Evolutionary conservation across 441 rosid genomes (phyloP), one percentile per base, ranked within the genome.

Genomic region (Adansonia madagascariensis): DNA sequence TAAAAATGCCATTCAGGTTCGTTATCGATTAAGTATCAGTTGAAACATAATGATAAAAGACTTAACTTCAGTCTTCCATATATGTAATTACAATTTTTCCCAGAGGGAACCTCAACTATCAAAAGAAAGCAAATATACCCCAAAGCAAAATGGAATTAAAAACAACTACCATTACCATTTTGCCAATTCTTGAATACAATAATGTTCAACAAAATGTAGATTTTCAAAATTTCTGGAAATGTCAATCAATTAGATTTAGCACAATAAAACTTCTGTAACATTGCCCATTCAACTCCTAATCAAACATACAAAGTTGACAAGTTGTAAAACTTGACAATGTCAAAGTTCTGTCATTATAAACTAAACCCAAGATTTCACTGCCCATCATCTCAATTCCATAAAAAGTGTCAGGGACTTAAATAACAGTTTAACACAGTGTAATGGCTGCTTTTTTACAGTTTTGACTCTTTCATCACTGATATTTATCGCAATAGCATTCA

Each of bases 321-420:
- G 14, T 8, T 15, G 17, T 52, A 71, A 31, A 71, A 39, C 47
- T 12, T 31, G 7, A n/a, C 18, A 56, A 39, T 18, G 9, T 55
- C 31, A 55, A 46, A 53, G 31, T 52, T 35, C 63, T 14, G 27
- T 31, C 57, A 24, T 49, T 43, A 49, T 7, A 63, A 18, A 66
- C 1, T 9, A 66, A 66, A 18, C 52, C 52, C 31, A 41, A 18
- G 55, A 43, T 18, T 67, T 44, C 55, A 67, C 35, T 20, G 53
- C 35, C 49, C 75, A 71, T 52, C 47, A 52, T n/a, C 75, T 71
- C 47, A 10, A 71, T 39, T 53, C 75, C n/a, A 55, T 9, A 17
- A 2, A 35, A 47, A 27, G 39, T 35, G 39, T 35, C 39, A 35
- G 39, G 39, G 39, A 35, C 39, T 35, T 35, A 35, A 35, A 35